Percentiles rank a stretch among this genome's conserved stretches.
Conservation (phyloP, 2,329 filamentous ascomycete species). For the Periconia sp. region DNA sequence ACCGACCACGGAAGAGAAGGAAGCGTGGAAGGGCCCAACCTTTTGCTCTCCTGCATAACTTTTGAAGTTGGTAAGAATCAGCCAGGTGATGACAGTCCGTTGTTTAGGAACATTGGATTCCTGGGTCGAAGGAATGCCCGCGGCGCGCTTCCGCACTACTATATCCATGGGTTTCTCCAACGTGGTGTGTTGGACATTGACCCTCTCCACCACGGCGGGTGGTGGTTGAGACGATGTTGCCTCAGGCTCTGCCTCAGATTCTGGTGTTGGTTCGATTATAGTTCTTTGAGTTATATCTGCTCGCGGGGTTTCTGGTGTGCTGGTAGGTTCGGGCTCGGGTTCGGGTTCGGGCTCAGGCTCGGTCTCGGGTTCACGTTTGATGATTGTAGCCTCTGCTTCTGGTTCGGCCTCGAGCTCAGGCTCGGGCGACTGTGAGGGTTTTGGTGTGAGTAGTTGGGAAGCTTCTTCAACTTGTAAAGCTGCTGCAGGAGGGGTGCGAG, state of each 20-base stretch:
- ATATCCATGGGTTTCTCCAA: conserved; percentile 94
- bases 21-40: conserved; percentile 94
- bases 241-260: conserved; percentile 23
- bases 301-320: conserved; percentile 34
- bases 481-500: conserved; percentile 38
- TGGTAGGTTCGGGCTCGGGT: conserved; percentile 52
- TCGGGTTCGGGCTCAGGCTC: conserved; percentile 37
- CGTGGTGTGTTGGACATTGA: conserved; percentile 74
- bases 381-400: conserved; percentile 72
- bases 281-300: conserved; percentile 22
- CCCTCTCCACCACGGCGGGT: conserved; percentile 60
- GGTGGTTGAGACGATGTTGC: conserved; percentile 36
- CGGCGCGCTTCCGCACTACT: conserved; percentile 79
- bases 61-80: conserved; percentile 96
- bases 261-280: not conserved
- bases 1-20: conserved; percentile 96
- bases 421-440: conserved; percentile 58
- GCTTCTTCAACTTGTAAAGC: conserved; percentile 21
- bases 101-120: conserved; percentile 78
- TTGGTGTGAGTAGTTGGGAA: conserved; percentile 50
- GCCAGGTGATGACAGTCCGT: conserved; percentile 88
- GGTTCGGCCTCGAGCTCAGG: conserved; percentile 52
- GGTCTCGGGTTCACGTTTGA: conserved; percentile 47
- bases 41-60: conserved; percentile 95
- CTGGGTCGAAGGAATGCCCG: conserved; percentile 61